Base-by-base conservation (phyloP, 83 land plant species). In the Diphasiastrum complanatum region DNA sequence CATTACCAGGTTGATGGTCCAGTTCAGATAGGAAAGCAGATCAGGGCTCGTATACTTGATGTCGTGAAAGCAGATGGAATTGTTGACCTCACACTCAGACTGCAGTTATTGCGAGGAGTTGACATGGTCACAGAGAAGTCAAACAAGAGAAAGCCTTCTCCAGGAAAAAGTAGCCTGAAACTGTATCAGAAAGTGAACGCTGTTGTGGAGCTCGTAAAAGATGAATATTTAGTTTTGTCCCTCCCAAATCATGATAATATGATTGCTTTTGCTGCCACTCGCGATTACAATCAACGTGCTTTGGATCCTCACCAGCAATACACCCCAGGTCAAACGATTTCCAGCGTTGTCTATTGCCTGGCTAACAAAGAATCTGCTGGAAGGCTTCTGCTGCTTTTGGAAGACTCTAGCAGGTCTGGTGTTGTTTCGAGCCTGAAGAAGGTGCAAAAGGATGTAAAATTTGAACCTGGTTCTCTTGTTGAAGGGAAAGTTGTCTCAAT, bases 181-280 rank as follows among this genome's bases (percentile, higher is more conserved):
- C 48, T 82, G 43, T 74, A 84, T 50, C 78, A 83, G 60, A 85
- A 72, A 28, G 86, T 90, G 23, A 72, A 69, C 69, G 96, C 85
- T 29, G 64, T 84, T 51, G 91, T 93, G 65, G 96, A 93, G 74
- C 81, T 86, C 67, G 86, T 89, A 31, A 93, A 93, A 66, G 89
- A 93, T 59, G 76, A 78, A 23, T 93, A 93, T 60, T 67, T 93
- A 89, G 99, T 93, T 25, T 75, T 89, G 19, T 89, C 99, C 3
- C 33, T 93, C 26, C 99, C 96, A 19, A 78, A 88, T 6, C 65
- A 71, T 72, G 73, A 65, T 22, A 60, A 79, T 78, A 54, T 69
- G 4, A 78, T 93, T 51, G 96, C 81, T 33, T 93, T 73, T 89
- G 99, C 99, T 34, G 76, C 85, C 0, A 55, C 82, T 10, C 69